Conservation (phyloP, 2,329 filamentous ascomycete genomes). For the Aulographum hederae region DNA sequence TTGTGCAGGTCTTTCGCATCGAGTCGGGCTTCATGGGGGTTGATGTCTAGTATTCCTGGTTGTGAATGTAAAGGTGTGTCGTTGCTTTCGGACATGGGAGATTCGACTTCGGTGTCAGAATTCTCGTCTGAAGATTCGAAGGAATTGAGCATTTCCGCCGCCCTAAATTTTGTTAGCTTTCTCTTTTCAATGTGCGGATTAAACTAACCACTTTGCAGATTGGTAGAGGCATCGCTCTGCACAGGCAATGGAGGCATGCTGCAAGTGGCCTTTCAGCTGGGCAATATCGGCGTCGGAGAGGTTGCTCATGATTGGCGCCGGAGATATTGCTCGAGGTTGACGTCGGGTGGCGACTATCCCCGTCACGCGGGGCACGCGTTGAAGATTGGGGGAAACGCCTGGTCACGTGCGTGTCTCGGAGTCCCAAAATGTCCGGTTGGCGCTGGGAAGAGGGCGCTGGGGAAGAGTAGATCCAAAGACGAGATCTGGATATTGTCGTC, state of each 20-base stretch:
- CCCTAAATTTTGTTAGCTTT: constrained; percentile 35
- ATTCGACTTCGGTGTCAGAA: constrained; percentile 40
- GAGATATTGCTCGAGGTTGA: no score
- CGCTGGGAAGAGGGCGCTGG: no score
- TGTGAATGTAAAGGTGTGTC: constrained; percentile 8
- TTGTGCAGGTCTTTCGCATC: constrained; percentile 66
- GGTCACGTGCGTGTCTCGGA: no score
- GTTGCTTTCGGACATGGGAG: constrained; percentile 36
- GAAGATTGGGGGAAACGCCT: no score
- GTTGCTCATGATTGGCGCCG: constrained; percentile 8
- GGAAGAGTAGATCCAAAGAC: no score
- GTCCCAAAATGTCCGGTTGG: no score
- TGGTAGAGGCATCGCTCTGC: constrained; percentile 92
- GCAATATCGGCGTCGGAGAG: constrained; percentile 24
- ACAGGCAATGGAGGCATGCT: constrained; percentile 76
- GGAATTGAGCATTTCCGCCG: constrained; percentile 79
- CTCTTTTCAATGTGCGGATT: constrained; percentile 4
- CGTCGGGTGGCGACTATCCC: no score
- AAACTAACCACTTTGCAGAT: constrained; percentile 73
- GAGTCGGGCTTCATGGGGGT: constrained; percentile 54
- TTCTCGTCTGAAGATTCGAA: constrained; percentile 41
- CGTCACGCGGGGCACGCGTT: no score
- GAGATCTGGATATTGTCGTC: no score
- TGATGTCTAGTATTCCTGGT: constrained; percentile 14
- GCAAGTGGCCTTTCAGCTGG: constrained; percentile 56